Conservation (phyloP, 202 grass and related monocot genomes). For the Digitaria exilis region DNA sequence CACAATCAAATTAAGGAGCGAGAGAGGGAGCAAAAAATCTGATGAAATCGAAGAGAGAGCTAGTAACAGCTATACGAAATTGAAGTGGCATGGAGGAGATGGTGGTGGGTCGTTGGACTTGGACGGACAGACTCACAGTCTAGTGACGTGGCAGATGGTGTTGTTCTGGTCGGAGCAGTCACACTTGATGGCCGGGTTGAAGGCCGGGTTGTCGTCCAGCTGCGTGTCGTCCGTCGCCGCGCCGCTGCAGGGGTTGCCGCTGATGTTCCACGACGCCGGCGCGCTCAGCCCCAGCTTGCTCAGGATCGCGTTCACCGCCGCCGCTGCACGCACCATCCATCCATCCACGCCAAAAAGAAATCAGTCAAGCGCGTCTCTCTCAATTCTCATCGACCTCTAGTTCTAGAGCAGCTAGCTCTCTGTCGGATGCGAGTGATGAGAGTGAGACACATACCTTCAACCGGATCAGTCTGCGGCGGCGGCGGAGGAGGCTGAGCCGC, state of each 20-base stretch:
- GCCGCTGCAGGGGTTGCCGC: slow-evolving; percentile 75
- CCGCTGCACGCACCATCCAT: too few relatives aligned
- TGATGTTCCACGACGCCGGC: slow-evolving; percentile 64
- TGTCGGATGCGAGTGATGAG: neutral
- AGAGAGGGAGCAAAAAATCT: too few relatives aligned
- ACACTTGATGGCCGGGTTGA: slow-evolving; percentile 79
- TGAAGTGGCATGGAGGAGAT: neutral
- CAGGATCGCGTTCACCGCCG: slow-evolving; percentile 70
- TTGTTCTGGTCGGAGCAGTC: slow-evolving; percentile 53
- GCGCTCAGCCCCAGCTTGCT: slow-evolving; percentile 52
- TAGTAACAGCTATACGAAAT: too few relatives aligned
- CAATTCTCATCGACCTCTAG: too few relatives aligned
- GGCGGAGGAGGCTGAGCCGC: slow-evolving; percentile 27
- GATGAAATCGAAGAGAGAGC: neutral
- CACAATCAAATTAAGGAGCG: neutral
- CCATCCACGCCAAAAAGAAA: too few relatives aligned
- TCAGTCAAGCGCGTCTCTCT: too few relatives aligned
- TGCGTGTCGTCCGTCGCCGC: slow-evolving; percentile 51
- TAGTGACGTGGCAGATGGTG: slow-evolving; percentile 64
- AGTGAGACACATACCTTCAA: slow-evolving; percentile 22
- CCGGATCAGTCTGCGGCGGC: slow-evolving; percentile 40
- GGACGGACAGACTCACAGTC: slow-evolving; percentile 56
- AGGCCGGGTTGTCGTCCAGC: slow-evolving; percentile 41
- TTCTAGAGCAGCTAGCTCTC: neutral
- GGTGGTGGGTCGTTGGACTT: neutral